These are phyloP conservation scores for Lipomyces sp. DNA, from an alignment of 805 yeast genomes.

Conservation along the genomic window DNA sequence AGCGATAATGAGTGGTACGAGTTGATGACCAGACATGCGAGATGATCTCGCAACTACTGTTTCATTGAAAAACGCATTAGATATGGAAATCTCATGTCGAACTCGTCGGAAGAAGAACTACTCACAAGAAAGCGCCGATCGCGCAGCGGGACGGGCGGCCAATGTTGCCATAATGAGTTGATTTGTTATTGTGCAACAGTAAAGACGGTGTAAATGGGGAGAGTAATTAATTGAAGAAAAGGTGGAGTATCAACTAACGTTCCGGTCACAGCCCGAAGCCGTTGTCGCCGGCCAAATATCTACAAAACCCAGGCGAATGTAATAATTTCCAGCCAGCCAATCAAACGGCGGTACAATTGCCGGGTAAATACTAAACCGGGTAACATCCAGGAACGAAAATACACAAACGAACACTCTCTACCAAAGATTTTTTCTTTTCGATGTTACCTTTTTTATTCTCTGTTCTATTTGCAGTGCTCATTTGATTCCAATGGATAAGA, in stretches of 20 bases:
- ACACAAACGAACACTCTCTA: not conserved
- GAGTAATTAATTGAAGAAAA: no score
- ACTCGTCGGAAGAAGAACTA: not conserved
- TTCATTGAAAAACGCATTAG: not conserved
- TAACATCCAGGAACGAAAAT: not conserved
- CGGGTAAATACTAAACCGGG: not conserved
- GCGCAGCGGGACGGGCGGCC: constrained; percentile 19
- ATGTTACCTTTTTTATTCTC: constrained; percentile 14
- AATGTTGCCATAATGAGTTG: constrained; percentile 12
- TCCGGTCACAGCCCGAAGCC: no score
- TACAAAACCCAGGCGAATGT: no score
- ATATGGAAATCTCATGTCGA: not conserved
- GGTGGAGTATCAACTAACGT: no score
- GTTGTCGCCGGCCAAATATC: no score
- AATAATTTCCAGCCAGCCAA: no score
- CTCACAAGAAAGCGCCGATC: constrained; percentile 21
- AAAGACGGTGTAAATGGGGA: no score
- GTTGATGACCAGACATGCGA: constrained; percentile 17
- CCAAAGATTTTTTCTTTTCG: not conserved
- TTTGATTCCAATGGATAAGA: constrained; percentile 1
- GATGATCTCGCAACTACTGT: constrained; percentile 15
- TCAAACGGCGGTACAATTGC: no score
- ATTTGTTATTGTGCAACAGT: no score
- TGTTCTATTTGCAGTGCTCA: constrained; percentile 4
- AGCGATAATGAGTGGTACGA: constrained; percentile 15